Conservation (phyloP, 176 grass and related monocot genomes). For the Lolium perenne region DNA sequence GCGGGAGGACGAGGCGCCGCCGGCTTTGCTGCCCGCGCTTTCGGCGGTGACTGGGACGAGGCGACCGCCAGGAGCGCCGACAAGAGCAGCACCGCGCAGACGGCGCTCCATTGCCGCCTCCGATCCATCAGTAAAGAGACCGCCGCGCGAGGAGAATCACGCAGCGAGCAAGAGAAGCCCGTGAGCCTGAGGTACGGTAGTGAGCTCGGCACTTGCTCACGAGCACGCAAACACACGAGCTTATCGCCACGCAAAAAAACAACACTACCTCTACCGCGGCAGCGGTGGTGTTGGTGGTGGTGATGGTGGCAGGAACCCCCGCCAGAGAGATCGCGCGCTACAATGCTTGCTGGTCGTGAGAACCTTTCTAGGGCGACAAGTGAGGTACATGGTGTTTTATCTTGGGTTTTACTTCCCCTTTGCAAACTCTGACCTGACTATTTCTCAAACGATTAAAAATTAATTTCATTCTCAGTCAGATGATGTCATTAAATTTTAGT, state of each 20-base stretch:
- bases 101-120: constrained; percentile 7
- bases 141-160: background rate
- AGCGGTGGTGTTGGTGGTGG: background rate
- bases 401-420: no score
- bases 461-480: no score
- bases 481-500: no score
- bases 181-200: background rate
- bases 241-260: background rate
- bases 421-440: no score
- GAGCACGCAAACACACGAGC: background rate
- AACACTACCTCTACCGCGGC: background rate
- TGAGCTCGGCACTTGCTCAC: background rate
- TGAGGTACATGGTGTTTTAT: no score
- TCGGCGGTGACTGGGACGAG: constrained; percentile 25
- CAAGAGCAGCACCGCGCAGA: constrained; percentile 38
- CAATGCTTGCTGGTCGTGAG: no score
- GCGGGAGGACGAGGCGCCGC: background rate
- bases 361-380: no score
- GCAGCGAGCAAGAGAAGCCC: background rate
- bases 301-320: no score
- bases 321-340: no score
- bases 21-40: background rate
- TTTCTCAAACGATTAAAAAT: no score
- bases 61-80: constrained; percentile 13
- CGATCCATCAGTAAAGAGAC: background rate